These are phyloP conservation scores for Ichthyophthirius multifiliis DNA, from an alignment of 169 alveolate genomes.

Conservation along the genomic window DNA sequence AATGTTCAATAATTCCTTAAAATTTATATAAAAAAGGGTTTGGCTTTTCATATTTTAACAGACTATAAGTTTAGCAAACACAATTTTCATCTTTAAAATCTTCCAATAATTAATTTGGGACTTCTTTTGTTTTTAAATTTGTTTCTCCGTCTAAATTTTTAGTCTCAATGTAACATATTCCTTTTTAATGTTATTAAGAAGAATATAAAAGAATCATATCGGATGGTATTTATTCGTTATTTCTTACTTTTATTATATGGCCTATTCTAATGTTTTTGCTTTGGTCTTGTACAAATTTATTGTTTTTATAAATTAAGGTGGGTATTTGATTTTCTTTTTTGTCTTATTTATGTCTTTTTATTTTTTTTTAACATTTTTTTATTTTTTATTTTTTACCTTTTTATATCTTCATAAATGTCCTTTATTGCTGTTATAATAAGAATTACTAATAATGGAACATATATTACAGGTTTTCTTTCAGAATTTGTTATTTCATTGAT, in stretches of 20 bases:
- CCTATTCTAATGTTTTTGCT: slow-evolving; percentile 53
- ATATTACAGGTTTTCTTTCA: slow-evolving; percentile 36
- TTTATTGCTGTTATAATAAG: slow-evolving; percentile 76
- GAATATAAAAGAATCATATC: slow-evolving; percentile 51
- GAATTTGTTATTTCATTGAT: slow-evolving; percentile 36
- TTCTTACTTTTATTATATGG: slow-evolving; percentile 36
- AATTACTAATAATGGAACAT: slow-evolving; percentile 58
- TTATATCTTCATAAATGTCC: slow-evolving; percentile 77
- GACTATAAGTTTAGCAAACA: not conserved
- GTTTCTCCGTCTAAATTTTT: slow-evolving; percentile 89
- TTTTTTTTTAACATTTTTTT: not conserved
- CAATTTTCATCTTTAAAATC: not conserved
- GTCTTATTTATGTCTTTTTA: slow-evolving; percentile 58
- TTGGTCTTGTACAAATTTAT: not conserved
- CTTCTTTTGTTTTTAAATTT: slow-evolving; percentile 66
- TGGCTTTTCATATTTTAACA: slow-evolving; percentile 36
- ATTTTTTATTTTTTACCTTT: not conserved
- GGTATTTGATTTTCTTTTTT: slow-evolving; percentile 55
- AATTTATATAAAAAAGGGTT: slow-evolving; percentile 47
- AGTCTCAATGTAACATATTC: slow-evolving; percentile 79
- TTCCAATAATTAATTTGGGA: not conserved
- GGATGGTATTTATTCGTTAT: slow-evolving; percentile 54
- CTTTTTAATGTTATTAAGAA: slow-evolving; percentile 51
- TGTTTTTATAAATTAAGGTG: not conserved
- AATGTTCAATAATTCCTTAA: slow-evolving; percentile 32